These are phyloP conservation scores for Trichoderma sp. DNA, from an alignment of 2,329 filamentous ascomycete genomes.

Conservation along the genomic window DNA sequence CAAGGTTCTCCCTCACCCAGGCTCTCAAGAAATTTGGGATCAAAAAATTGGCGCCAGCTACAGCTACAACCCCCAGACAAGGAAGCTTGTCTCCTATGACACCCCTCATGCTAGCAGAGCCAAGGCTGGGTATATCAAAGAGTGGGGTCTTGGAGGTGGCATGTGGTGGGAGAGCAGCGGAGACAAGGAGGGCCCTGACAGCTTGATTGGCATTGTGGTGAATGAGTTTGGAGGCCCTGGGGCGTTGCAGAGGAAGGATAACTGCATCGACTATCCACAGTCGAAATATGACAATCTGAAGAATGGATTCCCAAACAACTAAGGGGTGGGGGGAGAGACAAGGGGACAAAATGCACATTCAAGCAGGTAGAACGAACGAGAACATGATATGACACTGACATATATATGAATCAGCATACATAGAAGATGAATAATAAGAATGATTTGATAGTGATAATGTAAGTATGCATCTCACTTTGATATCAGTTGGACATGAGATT, in stretches of 20 bases:
- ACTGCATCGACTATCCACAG: conserved; percentile 61
- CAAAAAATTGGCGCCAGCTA: conserved; percentile 66
- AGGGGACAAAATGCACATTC: background rate
- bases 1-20: conserved; percentile 73
- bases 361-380: background rate
- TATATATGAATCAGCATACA: background rate
- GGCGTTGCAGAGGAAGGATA: conserved; percentile 50
- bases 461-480: background rate
- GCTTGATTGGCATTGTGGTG: conserved; percentile 66
- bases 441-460: background rate
- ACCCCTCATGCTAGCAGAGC: conserved; percentile 62
- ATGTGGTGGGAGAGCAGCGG: conserved; percentile 97
- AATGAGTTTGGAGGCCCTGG: conserved; percentile 53
- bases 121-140: conserved; percentile 71
- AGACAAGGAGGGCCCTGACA: conserved; percentile 63
- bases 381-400: background rate
- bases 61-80: conserved; percentile 64
- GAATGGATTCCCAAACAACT: conserved; percentile 52
- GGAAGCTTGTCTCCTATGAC: conserved; percentile 76
- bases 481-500: background rate
- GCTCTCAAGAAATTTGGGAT: conserved; percentile 64
- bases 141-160: conserved; percentile 70
- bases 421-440: background rate
- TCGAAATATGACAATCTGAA: conserved; percentile 70
- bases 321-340: conserved; percentile 29